These are phyloP conservation scores for Rickenella mellea DNA, from an alignment of 768 basidiomycete genomes.

Conservation along the genomic window DNA sequence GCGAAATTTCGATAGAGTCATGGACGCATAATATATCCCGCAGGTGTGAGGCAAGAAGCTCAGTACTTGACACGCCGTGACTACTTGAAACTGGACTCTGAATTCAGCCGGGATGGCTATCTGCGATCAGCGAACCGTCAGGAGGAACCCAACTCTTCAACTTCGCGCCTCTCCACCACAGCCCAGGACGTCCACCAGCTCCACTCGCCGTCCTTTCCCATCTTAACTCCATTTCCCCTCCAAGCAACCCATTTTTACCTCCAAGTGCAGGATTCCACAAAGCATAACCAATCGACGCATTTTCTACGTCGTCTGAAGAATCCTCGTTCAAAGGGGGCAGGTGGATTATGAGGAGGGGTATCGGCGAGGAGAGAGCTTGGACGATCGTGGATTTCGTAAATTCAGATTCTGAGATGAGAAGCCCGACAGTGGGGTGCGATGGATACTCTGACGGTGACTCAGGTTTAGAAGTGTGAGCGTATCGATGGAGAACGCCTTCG, in stretches of 20 bases:
- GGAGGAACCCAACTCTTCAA: constrained; percentile 15
- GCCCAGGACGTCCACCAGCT: constrained; percentile 23
- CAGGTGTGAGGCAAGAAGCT: no score
- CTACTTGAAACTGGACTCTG: no score
- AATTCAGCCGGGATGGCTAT: constrained; percentile 34
- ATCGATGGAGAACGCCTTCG: constrained; percentile 74
- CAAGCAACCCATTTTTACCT: constrained; percentile 43
- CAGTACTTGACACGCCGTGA: no score
- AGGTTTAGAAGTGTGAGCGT: constrained; percentile 15
- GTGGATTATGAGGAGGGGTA: constrained; percentile 76
- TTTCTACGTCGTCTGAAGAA: constrained; percentile 4
- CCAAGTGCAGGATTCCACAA: constrained; percentile 65
- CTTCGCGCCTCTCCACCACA: constrained; percentile 31
- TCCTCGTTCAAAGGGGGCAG: constrained; percentile 37
- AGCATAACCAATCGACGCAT: constrained; percentile 31
- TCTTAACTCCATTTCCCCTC: constrained; percentile 52
- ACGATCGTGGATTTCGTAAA: constrained; percentile 67
- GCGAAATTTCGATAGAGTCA: neutral
- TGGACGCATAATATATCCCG: no score
- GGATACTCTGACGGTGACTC: neutral
- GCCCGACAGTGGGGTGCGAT: constrained; percentile 41
- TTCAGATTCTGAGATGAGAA: constrained; percentile 72
- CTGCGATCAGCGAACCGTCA: constrained; percentile 12
- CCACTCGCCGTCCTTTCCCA: constrained; percentile 40
- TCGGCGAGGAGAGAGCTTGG: constrained; percentile 61